Conservation (phyloP, 257 asterid species). For the Catharanthus roseus region DNA sequence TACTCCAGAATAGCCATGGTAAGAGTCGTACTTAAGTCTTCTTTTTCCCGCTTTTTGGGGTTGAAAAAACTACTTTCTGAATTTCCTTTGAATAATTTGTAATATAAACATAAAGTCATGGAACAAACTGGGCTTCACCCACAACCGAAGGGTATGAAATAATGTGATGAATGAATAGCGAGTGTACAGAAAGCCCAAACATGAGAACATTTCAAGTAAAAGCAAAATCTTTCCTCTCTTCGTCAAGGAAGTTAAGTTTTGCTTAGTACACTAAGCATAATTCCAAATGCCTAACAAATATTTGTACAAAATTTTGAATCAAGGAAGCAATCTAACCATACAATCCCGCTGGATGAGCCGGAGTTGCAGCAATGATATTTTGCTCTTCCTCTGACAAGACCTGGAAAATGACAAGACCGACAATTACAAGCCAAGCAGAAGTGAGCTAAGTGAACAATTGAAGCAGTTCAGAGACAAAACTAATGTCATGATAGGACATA, state of each 20-base stretch:
- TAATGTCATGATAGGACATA: slow-evolving; percentile 22
- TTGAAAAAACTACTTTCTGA: too few species aligned
- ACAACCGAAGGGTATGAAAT: background rate
- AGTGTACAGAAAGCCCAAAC: background rate
- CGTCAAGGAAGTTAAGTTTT: background rate
- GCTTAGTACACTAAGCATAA: background rate
- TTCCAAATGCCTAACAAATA: background rate
- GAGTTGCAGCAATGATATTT: slow-evolving; percentile 71
- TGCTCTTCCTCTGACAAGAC: slow-evolving; percentile 84
- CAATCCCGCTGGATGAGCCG: slow-evolving; percentile 95
- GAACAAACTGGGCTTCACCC: background rate
- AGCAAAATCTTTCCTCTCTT: background rate
- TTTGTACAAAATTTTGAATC: slow-evolving; percentile 1
- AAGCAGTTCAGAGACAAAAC: background rate
- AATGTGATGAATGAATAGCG: background rate
- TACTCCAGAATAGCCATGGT: background rate
- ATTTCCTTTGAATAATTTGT: background rate
- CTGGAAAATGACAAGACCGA: slow-evolving; percentile 23
- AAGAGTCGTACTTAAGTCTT: background rate
- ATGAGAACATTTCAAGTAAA: background rate
- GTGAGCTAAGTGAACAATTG: background rate
- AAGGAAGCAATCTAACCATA: slow-evolving; percentile 48
- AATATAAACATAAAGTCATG: background rate
- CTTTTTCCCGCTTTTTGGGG: too few species aligned
- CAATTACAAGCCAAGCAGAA: slow-evolving; percentile 4